Percentiles rank a stretch among this genome's conserved stretches.
Evolutionary conservation across 2,329 filamentous ascomycete species (phyloP).

Genomic region (Cordyceps militaris): DNA sequence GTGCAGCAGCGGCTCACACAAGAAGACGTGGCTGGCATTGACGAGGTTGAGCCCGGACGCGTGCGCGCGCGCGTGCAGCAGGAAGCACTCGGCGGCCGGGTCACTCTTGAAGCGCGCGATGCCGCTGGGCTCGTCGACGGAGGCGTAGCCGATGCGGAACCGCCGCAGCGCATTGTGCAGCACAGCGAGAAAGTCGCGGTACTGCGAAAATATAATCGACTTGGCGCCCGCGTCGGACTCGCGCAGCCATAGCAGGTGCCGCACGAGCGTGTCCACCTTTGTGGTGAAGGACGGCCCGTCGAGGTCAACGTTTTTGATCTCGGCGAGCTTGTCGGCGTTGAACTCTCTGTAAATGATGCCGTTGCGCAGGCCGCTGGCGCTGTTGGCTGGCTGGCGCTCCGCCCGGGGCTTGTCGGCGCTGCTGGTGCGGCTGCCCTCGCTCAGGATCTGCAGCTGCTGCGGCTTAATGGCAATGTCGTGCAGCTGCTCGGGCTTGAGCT

Average conservation of each 20-base stretch:
- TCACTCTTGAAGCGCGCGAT: conserved; percentile 73
- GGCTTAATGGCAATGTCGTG: conserved; percentile 83
- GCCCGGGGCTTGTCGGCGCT: conserved; percentile 14
- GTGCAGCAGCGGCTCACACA: conserved; percentile 90
- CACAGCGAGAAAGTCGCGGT: conserved; percentile 70
- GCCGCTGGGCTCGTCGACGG: conserved; percentile 61
- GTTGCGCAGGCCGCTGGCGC: conserved; percentile 45
- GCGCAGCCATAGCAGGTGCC: conserved; percentile 81
- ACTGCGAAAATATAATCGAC: conserved; percentile 88
- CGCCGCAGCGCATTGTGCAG: conserved; percentile 61
- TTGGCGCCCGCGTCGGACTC: conserved; percentile 80
- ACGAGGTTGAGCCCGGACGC: conserved; percentile 85
- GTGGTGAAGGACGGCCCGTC: conserved; percentile 70
- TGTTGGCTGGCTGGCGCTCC: conserved; percentile 24
- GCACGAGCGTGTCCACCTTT: conserved; percentile 77
- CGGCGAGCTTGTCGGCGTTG: conserved; percentile 59
- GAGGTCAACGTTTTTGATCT: conserved; percentile 78
- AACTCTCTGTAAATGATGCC: conserved; percentile 70
- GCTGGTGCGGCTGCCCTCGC: conserved; percentile 15
- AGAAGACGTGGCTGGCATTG: conserved; percentile 87
- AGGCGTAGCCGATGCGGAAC: conserved; percentile 67
- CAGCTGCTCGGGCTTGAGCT: conserved; percentile 59
- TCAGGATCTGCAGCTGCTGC: conserved; percentile 60
- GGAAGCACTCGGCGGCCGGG: conserved; percentile 68
- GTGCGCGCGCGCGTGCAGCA: conserved; percentile 83